phyloP scores from a whole-genome alignment of 176 grass and related monocot species.

The Bromus sterilis region DNA sequence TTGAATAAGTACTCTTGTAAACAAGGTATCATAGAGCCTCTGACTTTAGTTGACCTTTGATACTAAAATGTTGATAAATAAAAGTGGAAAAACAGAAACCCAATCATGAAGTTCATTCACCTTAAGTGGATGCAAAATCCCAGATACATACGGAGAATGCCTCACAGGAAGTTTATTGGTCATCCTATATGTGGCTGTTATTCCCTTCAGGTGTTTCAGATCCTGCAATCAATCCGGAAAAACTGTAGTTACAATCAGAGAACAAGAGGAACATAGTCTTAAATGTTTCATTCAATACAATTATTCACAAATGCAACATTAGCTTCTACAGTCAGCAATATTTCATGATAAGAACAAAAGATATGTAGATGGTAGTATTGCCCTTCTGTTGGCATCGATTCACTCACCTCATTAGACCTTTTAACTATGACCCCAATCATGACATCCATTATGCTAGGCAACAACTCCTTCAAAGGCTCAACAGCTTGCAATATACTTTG shows the following conservation, averaged over 20 bases:
- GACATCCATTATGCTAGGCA: constrained; percentile 75
- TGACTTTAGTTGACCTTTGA: background rate
- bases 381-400: background rate
- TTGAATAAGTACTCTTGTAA: background rate
- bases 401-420: constrained; percentile 81
- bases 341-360: background rate
- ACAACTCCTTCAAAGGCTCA: constrained; percentile 56
- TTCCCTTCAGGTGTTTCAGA: constrained; percentile 90
- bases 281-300: background rate
- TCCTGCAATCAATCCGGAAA: constrained; percentile 43
- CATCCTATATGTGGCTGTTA: constrained; percentile 95
- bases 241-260: background rate
- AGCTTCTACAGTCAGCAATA: background rate
- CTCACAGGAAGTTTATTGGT: constrained; percentile 93
- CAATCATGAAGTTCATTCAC: constrained; percentile 42
- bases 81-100: background rate
- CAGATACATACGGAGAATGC: constrained; percentile 89
- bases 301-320: background rate
- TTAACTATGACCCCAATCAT: constrained; percentile 87
- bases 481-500: constrained; percentile 76
- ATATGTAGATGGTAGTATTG: background rate
- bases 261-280: background rate
- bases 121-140: constrained; percentile 88
- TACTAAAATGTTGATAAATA: background rate
- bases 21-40: background rate